A percentile compares a stretch with the other conserved stretches of the same genome.
Conservation (phyloP, 108 stramenopile genomes). For the Fragilariopsis cylindrus region DNA sequence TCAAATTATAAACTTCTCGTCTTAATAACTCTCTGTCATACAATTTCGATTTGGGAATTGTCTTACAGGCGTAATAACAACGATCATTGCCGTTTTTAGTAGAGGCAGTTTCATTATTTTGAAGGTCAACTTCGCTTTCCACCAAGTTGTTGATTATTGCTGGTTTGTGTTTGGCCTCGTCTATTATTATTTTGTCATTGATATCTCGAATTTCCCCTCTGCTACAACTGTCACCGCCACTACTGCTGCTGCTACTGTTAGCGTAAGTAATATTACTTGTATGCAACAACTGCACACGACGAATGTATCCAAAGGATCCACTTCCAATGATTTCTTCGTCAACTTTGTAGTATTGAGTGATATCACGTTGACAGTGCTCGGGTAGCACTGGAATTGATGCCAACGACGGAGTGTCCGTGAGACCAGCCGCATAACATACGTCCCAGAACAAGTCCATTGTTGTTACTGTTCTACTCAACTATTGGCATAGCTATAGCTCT, state of each 20-base stretch:
- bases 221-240: neutral
- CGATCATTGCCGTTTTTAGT: neutral
- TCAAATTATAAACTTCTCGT: conserved; percentile 49
- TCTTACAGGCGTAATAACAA: conserved; percentile 45
- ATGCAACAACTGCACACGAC: neutral
- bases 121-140: neutral
- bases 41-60: conserved; percentile 38
- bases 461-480: neutral
- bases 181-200: too few relatives aligned
- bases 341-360: neutral
- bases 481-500: too few relatives aligned
- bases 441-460: conserved; percentile 4
- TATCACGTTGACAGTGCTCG: neutral
- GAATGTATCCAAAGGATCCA: neutral
- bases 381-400: neutral
- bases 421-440: conserved; percentile 4
- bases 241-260: neutral
- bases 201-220: too few relatives aligned
- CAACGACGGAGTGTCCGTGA: conserved; percentile 2
- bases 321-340: neutral
- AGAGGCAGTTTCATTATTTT: neutral
- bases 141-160: neutral
- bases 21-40: conserved; percentile 2
- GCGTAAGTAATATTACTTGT: neutral
- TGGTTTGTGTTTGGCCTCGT: too few relatives aligned